These are phyloP conservation scores for Limonium bicolor DNA, from an alignment of 148 eudicot species.

Conservation along the genomic window DNA sequence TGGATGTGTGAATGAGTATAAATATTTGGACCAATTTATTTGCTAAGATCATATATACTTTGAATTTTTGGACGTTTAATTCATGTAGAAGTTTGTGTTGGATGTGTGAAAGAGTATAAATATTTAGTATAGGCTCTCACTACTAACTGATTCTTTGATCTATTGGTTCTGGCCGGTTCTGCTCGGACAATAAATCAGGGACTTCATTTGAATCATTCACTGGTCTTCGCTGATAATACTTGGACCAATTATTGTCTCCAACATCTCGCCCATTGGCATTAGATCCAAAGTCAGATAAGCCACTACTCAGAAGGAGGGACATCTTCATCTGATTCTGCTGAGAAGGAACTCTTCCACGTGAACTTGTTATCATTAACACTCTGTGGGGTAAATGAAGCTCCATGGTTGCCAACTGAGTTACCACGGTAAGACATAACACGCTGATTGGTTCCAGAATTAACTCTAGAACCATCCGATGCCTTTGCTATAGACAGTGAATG, in stretches of 20 bases:
- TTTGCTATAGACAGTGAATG: conserved; percentile 22
- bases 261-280: conserved; percentile 19
- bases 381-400: conserved; percentile 18
- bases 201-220: conserved; percentile 25
- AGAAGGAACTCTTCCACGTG: conserved; percentile 32
- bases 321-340: conserved; percentile 30
- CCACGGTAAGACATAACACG: conserved; percentile 23
- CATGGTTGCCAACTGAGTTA: conserved; percentile 21
- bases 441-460: conserved; percentile 35
- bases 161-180: conserved; percentile 47
- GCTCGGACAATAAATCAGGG: conserved; percentile 38
- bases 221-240: conserved; percentile 24
- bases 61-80: no score
- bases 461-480: conserved; percentile 25
- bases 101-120: no score
- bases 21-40: no score
- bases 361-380: conserved; percentile 16
- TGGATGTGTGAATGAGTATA: no score
- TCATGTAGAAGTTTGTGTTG: no score
- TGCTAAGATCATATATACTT: no score
- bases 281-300: conserved; percentile 33
- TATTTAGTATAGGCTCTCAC: conserved; percentile 73
- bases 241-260: conserved; percentile 32
- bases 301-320: conserved; percentile 27
- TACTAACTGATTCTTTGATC: conserved; percentile 43